Conservation (phyloP, 768 basidiomycete genomes). For the Suillus plorans region DNA sequence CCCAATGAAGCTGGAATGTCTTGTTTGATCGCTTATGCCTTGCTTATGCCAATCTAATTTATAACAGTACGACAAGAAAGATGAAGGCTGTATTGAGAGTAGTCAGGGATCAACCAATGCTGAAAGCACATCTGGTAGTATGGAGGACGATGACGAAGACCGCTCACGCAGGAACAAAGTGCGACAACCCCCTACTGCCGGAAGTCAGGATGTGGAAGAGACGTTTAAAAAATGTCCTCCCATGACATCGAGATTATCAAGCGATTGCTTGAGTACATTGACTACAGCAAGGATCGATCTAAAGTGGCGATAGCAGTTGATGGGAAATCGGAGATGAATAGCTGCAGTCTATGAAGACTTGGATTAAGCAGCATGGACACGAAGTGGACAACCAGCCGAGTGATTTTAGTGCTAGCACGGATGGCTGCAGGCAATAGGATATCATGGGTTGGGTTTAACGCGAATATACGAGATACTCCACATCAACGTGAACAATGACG, state of each 20-base stretch:
- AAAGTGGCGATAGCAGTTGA: background rate
- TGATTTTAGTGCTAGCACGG: too few species aligned
- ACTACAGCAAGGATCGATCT: background rate
- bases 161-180: background rate
- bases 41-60: background rate
- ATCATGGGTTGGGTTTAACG: background rate
- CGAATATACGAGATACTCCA: background rate
- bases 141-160: background rate
- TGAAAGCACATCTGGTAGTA: background rate
- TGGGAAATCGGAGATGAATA: background rate
- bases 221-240: background rate
- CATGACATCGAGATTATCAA: background rate
- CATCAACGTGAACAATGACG: background rate
- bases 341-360: background rate
- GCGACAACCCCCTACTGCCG: background rate
- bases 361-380: background rate
- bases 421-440: background rate
- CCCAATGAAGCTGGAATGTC: background rate
- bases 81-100: slow-evolving; percentile 9
- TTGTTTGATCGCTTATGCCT: background rate
- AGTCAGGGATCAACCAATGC: background rate
- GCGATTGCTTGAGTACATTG: background rate
- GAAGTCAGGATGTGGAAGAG: background rate
- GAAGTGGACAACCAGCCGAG: background rate
- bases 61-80: slow-evolving; percentile 11